Percentiles rank a stretch among this genome's conserved stretches.
Conservation (phyloP, 108 stramenopile genomes). For the Phaeodactylum tricornutum region DNA sequence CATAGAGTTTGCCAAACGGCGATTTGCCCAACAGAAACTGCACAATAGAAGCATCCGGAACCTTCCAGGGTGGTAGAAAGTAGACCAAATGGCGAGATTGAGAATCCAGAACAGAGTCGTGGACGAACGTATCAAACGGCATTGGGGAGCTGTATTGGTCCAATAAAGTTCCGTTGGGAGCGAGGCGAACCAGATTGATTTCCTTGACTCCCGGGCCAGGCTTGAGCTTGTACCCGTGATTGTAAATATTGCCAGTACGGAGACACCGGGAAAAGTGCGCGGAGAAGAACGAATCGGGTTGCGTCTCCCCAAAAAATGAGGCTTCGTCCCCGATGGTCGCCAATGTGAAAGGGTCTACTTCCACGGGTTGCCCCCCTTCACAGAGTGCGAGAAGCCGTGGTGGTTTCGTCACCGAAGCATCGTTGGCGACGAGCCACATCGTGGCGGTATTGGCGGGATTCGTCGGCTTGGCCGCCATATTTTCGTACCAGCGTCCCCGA, state of each 20-base stretch:
- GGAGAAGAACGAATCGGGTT: slow-evolving; percentile 16
- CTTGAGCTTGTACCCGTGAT: slow-evolving; percentile 16
- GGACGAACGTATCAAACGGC: slow-evolving; percentile 19
- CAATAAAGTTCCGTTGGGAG: slow-evolving; percentile 9
- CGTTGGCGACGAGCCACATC: slow-evolving; percentile 8
- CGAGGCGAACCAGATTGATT: slow-evolving; percentile 24
- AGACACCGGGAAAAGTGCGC: slow-evolving; percentile 21
- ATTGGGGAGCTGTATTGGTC: slow-evolving; percentile 13
- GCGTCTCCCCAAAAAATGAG: not conserved
- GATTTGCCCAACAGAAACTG: not conserved
- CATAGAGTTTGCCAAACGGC: not conserved
- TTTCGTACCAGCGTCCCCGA: slow-evolving; percentile 19
- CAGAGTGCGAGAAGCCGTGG: slow-evolving; percentile 19
- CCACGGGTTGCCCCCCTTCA: slow-evolving; percentile 28
- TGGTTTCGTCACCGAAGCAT: too few species aligned
- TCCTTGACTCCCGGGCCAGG: slow-evolving; percentile 3
- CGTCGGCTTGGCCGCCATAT: slow-evolving; percentile 13
- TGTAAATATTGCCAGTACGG: slow-evolving; percentile 19
- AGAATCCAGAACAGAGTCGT: slow-evolving; percentile 18
- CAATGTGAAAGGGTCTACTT: slow-evolving; percentile 17
- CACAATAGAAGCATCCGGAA: slow-evolving; percentile 4
- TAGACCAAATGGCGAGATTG: slow-evolving; percentile 5
- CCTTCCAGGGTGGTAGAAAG: slow-evolving; percentile 15
- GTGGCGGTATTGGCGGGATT: slow-evolving; percentile 29
- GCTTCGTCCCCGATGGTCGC: slow-evolving; percentile 11